Evolutionary conservation across 345 rosid species (phyloP).

Genomic region (Luvunga scandens): DNA sequence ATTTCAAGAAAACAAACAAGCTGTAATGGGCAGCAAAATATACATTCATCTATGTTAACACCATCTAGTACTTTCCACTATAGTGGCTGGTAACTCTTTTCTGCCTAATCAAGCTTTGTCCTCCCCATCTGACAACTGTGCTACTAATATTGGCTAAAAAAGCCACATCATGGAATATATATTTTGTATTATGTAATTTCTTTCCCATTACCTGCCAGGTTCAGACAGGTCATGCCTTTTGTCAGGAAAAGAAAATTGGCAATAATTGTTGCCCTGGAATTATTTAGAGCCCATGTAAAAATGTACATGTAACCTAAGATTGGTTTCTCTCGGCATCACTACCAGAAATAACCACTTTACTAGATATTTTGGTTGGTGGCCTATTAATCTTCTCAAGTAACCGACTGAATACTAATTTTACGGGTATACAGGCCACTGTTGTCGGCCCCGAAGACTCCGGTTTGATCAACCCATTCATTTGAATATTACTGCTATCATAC

Average conservation of each 20-base stretch:
- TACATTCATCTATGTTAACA: conserved; percentile 18
- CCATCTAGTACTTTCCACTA: conserved; percentile 13
- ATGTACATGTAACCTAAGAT: conserved; percentile 35
- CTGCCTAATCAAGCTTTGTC: conserved; percentile 17
- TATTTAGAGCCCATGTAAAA: conserved; percentile 16
- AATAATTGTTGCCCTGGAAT: conserved; percentile 26
- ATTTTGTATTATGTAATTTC: conserved; percentile 1
- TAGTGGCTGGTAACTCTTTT: conserved; percentile 11
- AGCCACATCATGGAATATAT: conserved; percentile 2
- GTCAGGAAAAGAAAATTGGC: conserved; percentile 26
- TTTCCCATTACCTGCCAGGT: conserved; percentile 14
- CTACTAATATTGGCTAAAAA: not conserved
- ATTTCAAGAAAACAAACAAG: not conserved
- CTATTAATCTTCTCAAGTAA: conserved; percentile 98
- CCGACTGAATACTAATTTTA: conserved; percentile 92
- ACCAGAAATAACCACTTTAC: conserved; percentile 34
- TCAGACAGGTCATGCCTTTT: not conserved
- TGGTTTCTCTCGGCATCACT: conserved; percentile 41
- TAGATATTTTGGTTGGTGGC: conserved; percentile 68
- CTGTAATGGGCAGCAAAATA: conserved; percentile 16
- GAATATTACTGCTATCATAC: conserved; percentile 25
- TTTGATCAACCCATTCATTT: conserved; percentile 60
- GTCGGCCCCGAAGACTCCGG: conserved; percentile 66
- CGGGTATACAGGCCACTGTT: conserved; percentile 96
- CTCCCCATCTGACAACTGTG: conserved; percentile 4